These are phyloP conservation scores for Tephrocybe rancida DNA, from an alignment of 768 basidiomycete species.

Conservation along the genomic window DNA sequence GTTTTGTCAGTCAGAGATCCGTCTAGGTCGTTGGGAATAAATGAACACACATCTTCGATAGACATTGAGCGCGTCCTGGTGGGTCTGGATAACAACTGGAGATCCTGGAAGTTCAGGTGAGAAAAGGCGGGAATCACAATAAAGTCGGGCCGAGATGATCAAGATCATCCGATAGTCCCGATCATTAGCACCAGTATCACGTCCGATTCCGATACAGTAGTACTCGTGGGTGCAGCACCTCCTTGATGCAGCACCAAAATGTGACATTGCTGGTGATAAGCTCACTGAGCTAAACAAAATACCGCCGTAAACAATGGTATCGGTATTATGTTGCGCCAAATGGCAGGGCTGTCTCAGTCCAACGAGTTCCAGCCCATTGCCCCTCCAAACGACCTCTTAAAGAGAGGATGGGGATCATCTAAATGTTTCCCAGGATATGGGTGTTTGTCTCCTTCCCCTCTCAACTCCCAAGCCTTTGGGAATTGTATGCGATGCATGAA, in stretches of 20 bases:
- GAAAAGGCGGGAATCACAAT: background rate
- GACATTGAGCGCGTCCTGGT: background rate
- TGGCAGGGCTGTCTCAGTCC: too few species aligned
- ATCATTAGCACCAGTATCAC: background rate
- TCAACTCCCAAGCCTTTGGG: conserved; percentile 1
- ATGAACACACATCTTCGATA: background rate
- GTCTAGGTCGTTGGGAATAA: background rate
- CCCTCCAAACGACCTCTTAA: conserved; percentile 4
- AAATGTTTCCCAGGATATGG: conserved; percentile 7
- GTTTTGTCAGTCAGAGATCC: background rate
- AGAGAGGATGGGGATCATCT: background rate
- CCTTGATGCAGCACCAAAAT: too few species aligned
- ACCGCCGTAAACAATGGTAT: too few species aligned
- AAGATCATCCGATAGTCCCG: background rate
- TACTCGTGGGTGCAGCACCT: too few species aligned
- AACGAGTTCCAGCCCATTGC: conserved; percentile 1
- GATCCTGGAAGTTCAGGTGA: background rate
- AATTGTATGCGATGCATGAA: conserved; percentile 2
- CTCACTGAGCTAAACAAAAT: too few species aligned
- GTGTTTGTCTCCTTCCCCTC: background rate
- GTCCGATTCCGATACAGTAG: background rate
- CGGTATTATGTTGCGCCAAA: too few species aligned
- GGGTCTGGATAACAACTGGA: background rate
- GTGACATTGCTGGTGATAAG: too few species aligned
- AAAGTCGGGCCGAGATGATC: background rate